Conservation (phyloP, 2,329 filamentous ascomycete genomes). For the Celoporthe dispersa region DNA sequence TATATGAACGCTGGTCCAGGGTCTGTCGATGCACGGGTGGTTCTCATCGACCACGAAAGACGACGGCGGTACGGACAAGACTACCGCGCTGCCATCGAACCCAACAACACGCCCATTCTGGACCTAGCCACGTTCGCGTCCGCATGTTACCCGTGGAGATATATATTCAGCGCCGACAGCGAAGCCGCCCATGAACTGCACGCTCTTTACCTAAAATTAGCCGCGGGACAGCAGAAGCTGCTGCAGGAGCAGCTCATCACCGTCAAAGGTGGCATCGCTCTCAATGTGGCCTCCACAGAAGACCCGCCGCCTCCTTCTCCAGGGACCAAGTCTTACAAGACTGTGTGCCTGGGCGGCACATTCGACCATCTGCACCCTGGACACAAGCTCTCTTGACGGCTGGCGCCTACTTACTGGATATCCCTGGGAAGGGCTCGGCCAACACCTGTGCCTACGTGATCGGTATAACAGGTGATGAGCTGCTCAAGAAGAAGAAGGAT, state of each 20-base stretch:
- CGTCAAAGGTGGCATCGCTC: constrained; percentile 57
- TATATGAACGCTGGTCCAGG: constrained; percentile 63
- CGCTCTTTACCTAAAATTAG: constrained; percentile 50
- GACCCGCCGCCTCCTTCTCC: constrained; percentile 31
- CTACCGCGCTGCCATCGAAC: constrained; percentile 43
- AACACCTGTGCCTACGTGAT: constrained; percentile 68
- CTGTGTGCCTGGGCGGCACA: constrained; percentile 85
- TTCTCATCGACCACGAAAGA: constrained; percentile 69
- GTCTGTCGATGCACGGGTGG: constrained; percentile 75
- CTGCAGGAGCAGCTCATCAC: constrained; percentile 54
- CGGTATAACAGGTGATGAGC: constrained; percentile 85
- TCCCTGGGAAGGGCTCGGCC: constrained; percentile 45
- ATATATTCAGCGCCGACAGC: constrained; percentile 68
- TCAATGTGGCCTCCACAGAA: constrained; percentile 40
- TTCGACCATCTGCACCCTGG: constrained; percentile 96
- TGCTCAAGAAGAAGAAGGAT: constrained; percentile 89
- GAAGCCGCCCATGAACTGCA: constrained; percentile 67
- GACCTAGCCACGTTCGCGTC: constrained; percentile 58
- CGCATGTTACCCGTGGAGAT: constrained; percentile 63
- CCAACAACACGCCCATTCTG: constrained; percentile 52
- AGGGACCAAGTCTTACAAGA: constrained; percentile 50
- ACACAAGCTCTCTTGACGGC: constrained; percentile 96
- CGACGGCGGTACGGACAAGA: constrained; percentile 40
- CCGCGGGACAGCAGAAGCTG: constrained; percentile 52
- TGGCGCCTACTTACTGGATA: constrained; percentile 71